Evolutionary conservation across 164 flowering plant species (phyloP).

Genomic region (Liquidambar formosana): DNA sequence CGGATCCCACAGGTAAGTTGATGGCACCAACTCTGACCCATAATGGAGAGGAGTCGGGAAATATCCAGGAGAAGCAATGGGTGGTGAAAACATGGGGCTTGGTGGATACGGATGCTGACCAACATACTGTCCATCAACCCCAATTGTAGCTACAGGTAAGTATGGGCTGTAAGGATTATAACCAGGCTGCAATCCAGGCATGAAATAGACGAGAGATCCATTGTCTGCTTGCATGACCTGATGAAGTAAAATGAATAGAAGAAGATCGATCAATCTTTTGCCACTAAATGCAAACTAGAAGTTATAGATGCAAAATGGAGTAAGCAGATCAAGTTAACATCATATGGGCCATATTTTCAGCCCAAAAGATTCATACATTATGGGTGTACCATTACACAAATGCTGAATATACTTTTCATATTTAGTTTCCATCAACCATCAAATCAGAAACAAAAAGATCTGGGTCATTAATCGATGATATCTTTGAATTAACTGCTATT

Average conservation of each 20-base stretch:
- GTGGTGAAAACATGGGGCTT: conserved; percentile 30
- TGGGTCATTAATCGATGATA: too few relatives aligned
- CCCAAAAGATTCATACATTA: too few relatives aligned
- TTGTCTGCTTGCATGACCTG: conserved; percentile 54
- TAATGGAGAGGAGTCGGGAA: conserved; percentile 30
- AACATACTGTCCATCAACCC: conserved; percentile 49
- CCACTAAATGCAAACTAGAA: background rate
- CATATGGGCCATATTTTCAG: too few relatives aligned
- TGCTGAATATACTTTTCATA: too few relatives aligned
- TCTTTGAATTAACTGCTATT: too few relatives aligned
- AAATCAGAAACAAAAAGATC: too few relatives aligned
- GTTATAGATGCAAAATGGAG: background rate
- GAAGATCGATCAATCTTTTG: background rate
- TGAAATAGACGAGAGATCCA: conserved; percentile 43
- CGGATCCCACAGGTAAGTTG: conserved; percentile 40
- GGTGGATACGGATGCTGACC: conserved; percentile 38
- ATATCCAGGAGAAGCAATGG: conserved; percentile 40
- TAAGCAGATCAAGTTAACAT: too few relatives aligned
- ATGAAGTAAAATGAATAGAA: conserved; percentile 3
- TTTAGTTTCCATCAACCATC: too few relatives aligned
- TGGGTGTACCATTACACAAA: too few relatives aligned
- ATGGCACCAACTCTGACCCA: conserved; percentile 42
- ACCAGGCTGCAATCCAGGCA: conserved; percentile 48
- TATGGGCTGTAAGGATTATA: conserved; percentile 39
- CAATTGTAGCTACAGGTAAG: conserved; percentile 35